Base-by-base conservation (phyloP, 805 yeast species). In the Candida pini region DNA sequence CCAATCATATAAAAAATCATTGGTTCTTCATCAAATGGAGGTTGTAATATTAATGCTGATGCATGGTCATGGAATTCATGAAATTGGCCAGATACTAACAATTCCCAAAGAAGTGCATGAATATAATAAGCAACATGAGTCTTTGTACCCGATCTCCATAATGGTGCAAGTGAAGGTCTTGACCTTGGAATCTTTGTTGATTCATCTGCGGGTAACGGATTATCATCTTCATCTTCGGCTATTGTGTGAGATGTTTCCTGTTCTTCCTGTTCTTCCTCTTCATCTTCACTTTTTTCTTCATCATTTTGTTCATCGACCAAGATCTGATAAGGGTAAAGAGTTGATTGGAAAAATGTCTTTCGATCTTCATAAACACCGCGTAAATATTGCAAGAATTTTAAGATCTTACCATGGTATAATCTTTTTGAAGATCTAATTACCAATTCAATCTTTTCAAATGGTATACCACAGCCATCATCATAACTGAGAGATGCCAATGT, bases 11-110 rank as follows among this genome's bases (percentile, higher is more conserved):
- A 71, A 28, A 56, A 55, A 19, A 68, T 52, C n/a, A 48, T 52
- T 2, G 73, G 72, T 33, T 70, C 73, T 5, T 41, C 41, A 29
- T 51, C 54, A 40, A 56, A 69, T 1, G 77, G 76, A 6, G 68
- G 68, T 31, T 58, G 57, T 33, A 69, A 56, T 17, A 62, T 38
- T 23, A 70, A 41, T 27, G 63, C 64, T 15, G 61, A 63, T 12
- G 66, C 43, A 12, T 51, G 45, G 19, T 61, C 66, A 22, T 53
- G 54, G 18, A 69, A 56, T 26, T 47, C 53, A 4, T 49, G 42
- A 34, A 58, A 63, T 10, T 63, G 59, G 4, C 66, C 63, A 19
- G 58, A 53, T 1, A 57, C 42, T 15, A 71, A 41, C 17, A 66
- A 50, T 18, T 58, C 52, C 77, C 76, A 73, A 10, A 71, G 42